Conservation (phyloP, 148 eudicot genomes). For the Selenicereus undatus region DNA sequence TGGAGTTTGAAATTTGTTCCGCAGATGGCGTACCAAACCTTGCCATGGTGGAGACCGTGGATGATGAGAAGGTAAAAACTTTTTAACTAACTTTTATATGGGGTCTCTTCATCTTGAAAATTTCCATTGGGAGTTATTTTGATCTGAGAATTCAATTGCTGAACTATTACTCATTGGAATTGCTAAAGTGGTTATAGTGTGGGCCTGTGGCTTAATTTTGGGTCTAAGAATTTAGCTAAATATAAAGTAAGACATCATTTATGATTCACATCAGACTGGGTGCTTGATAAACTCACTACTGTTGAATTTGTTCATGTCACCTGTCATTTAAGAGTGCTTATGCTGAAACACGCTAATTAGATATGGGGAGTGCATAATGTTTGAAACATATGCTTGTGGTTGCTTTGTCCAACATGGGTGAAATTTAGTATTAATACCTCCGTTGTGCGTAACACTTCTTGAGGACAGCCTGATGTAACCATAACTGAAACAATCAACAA, state of each 20-base stretch:
- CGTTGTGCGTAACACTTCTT: not conserved
- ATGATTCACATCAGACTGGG: not conserved
- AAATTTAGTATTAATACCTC: not conserved
- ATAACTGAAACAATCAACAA: not conserved
- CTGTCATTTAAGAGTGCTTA: not conserved
- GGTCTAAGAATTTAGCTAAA: not conserved
- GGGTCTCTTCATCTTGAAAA: not conserved
- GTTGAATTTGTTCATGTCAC: not conserved
- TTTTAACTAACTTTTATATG: not conserved
- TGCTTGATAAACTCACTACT: not conserved
- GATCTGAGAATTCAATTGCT: constrained; percentile 2
- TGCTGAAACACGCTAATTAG: not conserved
- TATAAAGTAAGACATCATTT: not conserved
- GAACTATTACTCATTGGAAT: not conserved
- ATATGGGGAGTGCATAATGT: not conserved
- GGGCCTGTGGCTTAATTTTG: not conserved
- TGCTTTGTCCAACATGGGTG: not conserved
- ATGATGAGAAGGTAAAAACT: constrained; percentile 82
- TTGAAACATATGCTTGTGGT: not conserved
- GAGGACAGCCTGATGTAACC: not conserved
- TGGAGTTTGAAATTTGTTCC: constrained; percentile 13
- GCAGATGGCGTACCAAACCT: constrained; percentile 91
- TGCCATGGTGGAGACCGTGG: constrained; percentile 89
- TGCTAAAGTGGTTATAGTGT: not conserved
- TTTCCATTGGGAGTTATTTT: not conserved